A percentile compares a stretch with the other conserved stretches of the same genome.
These are phyloP conservation scores for Wallacemonas sp. DNA, from an alignment of 208 protist genomes.

Conservation along the genomic window DNA sequence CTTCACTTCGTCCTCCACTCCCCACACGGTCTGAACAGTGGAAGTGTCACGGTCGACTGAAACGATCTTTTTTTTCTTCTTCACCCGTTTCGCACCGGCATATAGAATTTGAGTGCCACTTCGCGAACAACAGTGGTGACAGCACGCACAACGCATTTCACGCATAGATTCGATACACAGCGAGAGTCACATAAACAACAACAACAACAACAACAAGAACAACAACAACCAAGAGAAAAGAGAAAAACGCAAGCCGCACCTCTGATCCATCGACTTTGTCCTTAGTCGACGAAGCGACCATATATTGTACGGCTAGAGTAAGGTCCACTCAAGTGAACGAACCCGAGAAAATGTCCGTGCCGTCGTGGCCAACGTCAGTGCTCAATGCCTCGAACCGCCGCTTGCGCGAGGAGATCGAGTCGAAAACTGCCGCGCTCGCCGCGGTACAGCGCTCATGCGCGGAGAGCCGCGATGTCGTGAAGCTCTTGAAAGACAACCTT, in stretches of 20 bases:
- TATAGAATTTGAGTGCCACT: too few species aligned
- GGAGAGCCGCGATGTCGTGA: constrained; percentile 48
- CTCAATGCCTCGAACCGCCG: constrained; percentile 68
- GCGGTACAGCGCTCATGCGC: constrained; percentile 32
- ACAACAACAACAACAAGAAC: neutral
- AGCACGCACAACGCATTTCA: neutral
- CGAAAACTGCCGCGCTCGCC: constrained; percentile 28
- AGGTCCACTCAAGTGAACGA: neutral
- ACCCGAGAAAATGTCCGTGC: constrained; percentile 31
- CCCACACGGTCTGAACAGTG: too few species aligned
- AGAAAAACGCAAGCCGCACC: too few species aligned
- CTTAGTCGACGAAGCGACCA: too few species aligned
- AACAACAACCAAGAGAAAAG: too few species aligned
- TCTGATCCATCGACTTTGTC: neutral
- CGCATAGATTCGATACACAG: neutral
- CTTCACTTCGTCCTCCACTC: too few species aligned
- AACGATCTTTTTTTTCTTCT: too few species aligned
- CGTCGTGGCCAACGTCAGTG: constrained; percentile 54
- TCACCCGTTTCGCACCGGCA: too few species aligned
- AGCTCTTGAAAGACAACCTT: constrained; percentile 38
- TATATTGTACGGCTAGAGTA: too few species aligned
- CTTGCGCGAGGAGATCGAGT: constrained; percentile 46
- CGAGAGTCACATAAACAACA: too few species aligned
- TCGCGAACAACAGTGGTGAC: neutral
- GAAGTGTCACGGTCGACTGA: too few species aligned